Evolutionary conservation across 805 yeast genomes (phyloP).

Genomic region (Blastobotrys americana): DNA sequence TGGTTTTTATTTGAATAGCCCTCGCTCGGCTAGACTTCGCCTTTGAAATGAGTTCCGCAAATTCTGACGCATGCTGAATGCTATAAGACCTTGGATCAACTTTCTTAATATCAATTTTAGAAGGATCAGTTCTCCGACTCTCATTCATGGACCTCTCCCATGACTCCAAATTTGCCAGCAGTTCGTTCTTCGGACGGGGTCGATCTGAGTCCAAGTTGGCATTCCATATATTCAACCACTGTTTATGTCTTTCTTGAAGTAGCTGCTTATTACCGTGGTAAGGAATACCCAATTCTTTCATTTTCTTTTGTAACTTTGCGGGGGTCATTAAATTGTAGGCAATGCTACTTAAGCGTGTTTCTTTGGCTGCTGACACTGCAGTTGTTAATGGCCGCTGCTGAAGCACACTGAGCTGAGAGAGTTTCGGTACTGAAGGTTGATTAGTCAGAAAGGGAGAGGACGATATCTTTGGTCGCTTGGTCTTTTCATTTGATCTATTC

Average conservation of each 20-base stretch:
- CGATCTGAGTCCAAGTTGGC: conserved; percentile 67
- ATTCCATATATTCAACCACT: conserved; percentile 70
- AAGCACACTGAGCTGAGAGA: conserved; percentile 25
- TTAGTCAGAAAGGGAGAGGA: neutral
- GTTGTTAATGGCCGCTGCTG: conserved; percentile 34
- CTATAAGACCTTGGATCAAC: conserved; percentile 23
- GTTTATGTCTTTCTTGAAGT: conserved; percentile 65
- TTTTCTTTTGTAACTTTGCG: conserved; percentile 52
- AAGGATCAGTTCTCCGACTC: conserved; percentile 22
- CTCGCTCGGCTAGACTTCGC: conserved; percentile 13
- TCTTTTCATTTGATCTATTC: neutral
- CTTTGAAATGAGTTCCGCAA: conserved; percentile 20
- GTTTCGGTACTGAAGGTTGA: conserved; percentile 10
- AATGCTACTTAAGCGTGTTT: too few relatives aligned
- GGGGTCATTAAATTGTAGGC: conserved; percentile 56
- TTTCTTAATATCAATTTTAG: conserved; percentile 14
- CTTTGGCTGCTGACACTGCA: too few relatives aligned
- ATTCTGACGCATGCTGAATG: conserved; percentile 18
- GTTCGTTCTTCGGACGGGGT: conserved; percentile 51
- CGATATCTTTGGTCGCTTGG: neutral
- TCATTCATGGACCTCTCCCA: conserved; percentile 50
- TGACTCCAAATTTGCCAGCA: conserved; percentile 49
- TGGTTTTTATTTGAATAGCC: neutral
- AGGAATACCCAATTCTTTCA: conserved; percentile 49
- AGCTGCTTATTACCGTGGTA: conserved; percentile 55